phyloP scores from a whole-genome alignment of 2,329 filamentous ascomycete species.

The Fusarium sp. region DNA sequence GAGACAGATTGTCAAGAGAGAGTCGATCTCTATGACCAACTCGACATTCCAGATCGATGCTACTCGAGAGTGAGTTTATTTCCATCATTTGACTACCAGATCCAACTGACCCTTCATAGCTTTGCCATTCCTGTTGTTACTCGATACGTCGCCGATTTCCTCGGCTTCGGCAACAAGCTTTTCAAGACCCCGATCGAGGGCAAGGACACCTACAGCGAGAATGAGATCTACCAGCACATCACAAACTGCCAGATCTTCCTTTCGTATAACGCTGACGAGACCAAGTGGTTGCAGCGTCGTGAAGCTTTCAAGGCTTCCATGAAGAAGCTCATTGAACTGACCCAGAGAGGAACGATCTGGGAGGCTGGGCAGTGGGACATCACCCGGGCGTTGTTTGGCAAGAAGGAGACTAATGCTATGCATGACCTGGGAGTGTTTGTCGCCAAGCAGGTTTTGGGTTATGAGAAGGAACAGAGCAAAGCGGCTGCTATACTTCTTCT shows the following conservation, averaged over 20 bases:
- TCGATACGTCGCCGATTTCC: slow-evolving; percentile 36
- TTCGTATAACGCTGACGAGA: slow-evolving; percentile 38
- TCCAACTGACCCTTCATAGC: neutral
- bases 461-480: neutral
- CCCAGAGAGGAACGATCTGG: slow-evolving; percentile 24
- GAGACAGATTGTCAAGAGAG: neutral
- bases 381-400: neutral
- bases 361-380: slow-evolving; percentile 11
- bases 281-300: slow-evolving; percentile 36
- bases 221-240: slow-evolving; percentile 42
- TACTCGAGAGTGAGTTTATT: slow-evolving; percentile 16
- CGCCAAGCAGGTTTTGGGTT: neutral
- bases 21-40: neutral
- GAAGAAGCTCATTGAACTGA: slow-evolving; percentile 15
- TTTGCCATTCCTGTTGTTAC: slow-evolving; percentile 40
- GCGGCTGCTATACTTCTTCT: slow-evolving; percentile 6
- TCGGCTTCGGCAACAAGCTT: slow-evolving; percentile 31
- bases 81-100: accelerated
- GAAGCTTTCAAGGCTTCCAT: slow-evolving; percentile 34
- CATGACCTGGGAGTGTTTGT: neutral
- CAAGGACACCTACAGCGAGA: slow-evolving; percentile 23
- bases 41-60: slow-evolving; percentile 30
- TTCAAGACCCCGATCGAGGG: neutral
- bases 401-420: slow-evolving; percentile 1
- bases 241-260: slow-evolving; percentile 42